Evolutionary conservation across 2,329 filamentous ascomycete genomes (phyloP).

Genomic region (Beauveria medogensis): DNA sequence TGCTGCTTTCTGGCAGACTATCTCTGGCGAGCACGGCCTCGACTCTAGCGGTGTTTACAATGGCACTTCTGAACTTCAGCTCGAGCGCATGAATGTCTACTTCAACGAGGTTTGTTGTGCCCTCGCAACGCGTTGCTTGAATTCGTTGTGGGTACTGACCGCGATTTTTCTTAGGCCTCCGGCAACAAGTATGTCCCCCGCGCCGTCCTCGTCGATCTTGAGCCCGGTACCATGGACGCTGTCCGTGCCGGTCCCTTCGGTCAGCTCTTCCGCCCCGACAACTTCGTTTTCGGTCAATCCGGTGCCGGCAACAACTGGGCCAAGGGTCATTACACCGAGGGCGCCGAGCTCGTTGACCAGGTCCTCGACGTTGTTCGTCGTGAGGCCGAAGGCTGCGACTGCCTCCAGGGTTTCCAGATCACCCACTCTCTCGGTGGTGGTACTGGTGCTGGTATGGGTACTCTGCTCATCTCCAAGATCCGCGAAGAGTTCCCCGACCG

Average conservation of each 20-base stretch:
- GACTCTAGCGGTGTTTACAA: conserved; percentile 98
- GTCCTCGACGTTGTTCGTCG: conserved; percentile 97
- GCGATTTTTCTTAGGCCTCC: conserved; percentile 55
- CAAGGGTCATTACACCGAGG: conserved; percentile 99
- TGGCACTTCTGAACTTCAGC: conserved; percentile 95
- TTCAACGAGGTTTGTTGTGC: conserved; percentile 62
- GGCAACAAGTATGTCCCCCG: conserved; percentile 99
- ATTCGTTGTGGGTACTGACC: conserved; percentile 7
- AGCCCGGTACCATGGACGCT: conserved; percentile 99
- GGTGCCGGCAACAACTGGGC: conserved; percentile 99
- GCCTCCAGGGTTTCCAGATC: conserved; percentile 99
- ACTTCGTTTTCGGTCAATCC: conserved; percentile 99
- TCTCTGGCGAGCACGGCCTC: conserved; percentile 89
- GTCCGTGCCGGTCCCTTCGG: conserved; percentile 97
- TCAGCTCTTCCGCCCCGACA: conserved; percentile 98
- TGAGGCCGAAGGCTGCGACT: conserved; percentile 98
- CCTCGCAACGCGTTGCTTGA: neutral
- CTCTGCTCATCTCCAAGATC: conserved; percentile 99
- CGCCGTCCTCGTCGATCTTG: conserved; percentile 97
- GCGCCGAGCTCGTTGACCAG: conserved; percentile 96
- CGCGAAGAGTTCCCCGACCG: conserved; percentile 99
- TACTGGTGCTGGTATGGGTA: conserved; percentile 99
- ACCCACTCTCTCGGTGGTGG: conserved; percentile 99
- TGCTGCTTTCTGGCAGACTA: conserved; percentile 98
- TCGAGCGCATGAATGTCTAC: conserved; percentile 99